These are phyloP conservation scores for Poronia punctata DNA, from an alignment of 495 filamentous ascomycete genomes.

Conservation along the genomic window DNA sequence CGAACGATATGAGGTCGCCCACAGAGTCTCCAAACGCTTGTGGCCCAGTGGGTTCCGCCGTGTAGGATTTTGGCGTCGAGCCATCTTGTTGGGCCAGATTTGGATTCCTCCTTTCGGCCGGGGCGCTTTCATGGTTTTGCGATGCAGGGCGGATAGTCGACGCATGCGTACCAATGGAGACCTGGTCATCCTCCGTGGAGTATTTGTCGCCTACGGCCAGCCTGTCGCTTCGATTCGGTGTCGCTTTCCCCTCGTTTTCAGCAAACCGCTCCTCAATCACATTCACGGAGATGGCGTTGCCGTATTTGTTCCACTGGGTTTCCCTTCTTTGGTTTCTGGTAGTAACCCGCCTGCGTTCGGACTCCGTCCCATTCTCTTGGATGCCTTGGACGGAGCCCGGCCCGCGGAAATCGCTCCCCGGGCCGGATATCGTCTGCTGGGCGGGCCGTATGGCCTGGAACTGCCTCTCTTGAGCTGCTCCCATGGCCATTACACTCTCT, in stretches of 20 bases:
- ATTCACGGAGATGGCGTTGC: neutral
- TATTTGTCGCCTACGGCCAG: neutral
- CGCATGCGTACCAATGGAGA: conserved; percentile 18
- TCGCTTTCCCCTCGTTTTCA: neutral
- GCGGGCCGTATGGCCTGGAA: conserved; percentile 11
- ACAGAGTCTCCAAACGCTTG: neutral
- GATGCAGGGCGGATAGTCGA: conserved; percentile 21
- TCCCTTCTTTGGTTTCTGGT: neutral
- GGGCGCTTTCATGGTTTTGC: conserved; percentile 10
- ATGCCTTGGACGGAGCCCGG: neutral
- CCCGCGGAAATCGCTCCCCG: neutral
- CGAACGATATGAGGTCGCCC: conserved; percentile 9
- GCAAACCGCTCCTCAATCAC: neutral
- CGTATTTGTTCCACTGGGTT: neutral
- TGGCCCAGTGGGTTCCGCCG: neutral
- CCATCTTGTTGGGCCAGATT: conserved; percentile 2
- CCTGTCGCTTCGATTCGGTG: neutral
- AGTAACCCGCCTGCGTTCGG: neutral
- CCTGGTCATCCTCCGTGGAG: conserved; percentile 15
- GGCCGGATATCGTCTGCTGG: neutral
- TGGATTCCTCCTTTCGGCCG: conserved; percentile 10
- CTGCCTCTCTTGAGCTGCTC: conserved; percentile 17
- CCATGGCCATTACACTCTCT: conserved; percentile 11
- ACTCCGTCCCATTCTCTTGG: neutral
- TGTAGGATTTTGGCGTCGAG: neutral